Conservation (phyloP, 2,329 filamentous ascomycete genomes). For the Dichotomopilus funicola region DNA sequence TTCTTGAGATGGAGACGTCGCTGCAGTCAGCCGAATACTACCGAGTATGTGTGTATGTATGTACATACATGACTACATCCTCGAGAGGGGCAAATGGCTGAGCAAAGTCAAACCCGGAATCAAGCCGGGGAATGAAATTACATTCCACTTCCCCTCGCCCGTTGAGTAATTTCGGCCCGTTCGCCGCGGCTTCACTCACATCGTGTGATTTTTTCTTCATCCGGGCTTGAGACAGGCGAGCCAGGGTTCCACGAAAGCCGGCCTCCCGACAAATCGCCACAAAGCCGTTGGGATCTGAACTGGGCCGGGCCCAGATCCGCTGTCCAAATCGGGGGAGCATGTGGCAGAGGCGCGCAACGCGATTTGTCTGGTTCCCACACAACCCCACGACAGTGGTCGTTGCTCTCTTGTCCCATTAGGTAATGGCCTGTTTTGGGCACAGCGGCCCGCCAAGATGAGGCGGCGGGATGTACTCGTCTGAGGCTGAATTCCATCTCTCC, state of each 20-base stretch:
- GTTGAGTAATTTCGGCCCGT: too few relatives aligned
- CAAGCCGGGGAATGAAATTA: too few relatives aligned
- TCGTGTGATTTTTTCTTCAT: too few relatives aligned
- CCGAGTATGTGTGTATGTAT: too few relatives aligned
- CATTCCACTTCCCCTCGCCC: too few relatives aligned
- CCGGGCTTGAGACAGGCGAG: too few relatives aligned
- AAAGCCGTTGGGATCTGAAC: constrained; percentile 4
- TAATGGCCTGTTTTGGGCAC: constrained; percentile 7
- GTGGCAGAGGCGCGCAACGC: constrained; percentile 4
- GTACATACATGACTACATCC: too few relatives aligned
- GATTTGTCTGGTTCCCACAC: constrained; percentile 1
- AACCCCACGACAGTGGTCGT: constrained; percentile 9
- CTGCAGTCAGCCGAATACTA: too few relatives aligned
- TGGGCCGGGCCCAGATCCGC: not conserved
- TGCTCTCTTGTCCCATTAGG: constrained; percentile 7
- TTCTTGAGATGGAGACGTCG: too few relatives aligned
- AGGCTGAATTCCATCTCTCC: constrained; percentile 7
- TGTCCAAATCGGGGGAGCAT: constrained; percentile 2
- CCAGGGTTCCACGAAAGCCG: not conserved
- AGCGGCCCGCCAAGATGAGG: constrained; percentile 10
- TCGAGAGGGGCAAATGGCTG: too few relatives aligned
- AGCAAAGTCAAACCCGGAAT: too few relatives aligned
- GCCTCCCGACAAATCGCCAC: not conserved
- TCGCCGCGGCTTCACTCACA: too few relatives aligned
- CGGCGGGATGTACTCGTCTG: constrained; percentile 12